These are phyloP conservation scores for Piedraia hortae DNA, from an alignment of 2,329 filamentous ascomycete species.

Conservation along the genomic window DNA sequence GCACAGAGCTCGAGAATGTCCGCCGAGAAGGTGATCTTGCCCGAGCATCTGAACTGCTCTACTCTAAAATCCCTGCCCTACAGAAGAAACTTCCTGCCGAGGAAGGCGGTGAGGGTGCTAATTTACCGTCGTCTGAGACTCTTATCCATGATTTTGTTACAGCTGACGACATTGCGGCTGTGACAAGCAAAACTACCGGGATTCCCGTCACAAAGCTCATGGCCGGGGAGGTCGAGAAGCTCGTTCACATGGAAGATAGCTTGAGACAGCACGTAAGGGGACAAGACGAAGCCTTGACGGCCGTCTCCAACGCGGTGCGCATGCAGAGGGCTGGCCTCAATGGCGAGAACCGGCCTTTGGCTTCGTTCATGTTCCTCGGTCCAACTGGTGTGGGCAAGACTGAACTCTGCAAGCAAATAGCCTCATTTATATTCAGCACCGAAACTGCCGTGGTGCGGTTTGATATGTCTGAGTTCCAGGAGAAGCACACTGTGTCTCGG, in stretches of 20 bases:
- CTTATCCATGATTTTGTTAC: conserved; percentile 88
- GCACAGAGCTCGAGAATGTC: conserved; percentile 62
- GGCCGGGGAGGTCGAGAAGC: conserved; percentile 74
- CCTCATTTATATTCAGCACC: conserved; percentile 75
- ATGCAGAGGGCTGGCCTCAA: conserved; percentile 81
- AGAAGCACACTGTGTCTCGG: conserved; percentile 83
- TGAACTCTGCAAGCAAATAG: conserved; percentile 87
- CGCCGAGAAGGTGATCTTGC: conserved; percentile 73
- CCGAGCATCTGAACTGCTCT: conserved; percentile 70
- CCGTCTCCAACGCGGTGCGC: conserved; percentile 76
- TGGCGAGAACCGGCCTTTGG: conserved; percentile 70
- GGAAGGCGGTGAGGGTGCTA: conserved; percentile 20
- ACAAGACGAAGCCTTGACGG: conserved; percentile 76
- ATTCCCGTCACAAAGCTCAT: conserved; percentile 85
- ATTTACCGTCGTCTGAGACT: conserved; percentile 17
- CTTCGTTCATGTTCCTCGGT: conserved; percentile 92
- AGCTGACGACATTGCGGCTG: conserved; percentile 72
- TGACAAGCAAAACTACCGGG: conserved; percentile 74
- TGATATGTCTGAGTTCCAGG: conserved; percentile 95
- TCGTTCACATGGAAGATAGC: conserved; percentile 85
- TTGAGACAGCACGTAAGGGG: conserved; percentile 63
- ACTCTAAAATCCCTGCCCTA: conserved; percentile 58
- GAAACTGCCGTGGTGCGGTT: conserved; percentile 77
- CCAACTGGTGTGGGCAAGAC: conserved; percentile 95
- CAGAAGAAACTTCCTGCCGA: conserved; percentile 60